Evolutionary conservation across 352 stramenopile genomes (phyloP).

Genomic region (Phytophthora tubulina): DNA sequence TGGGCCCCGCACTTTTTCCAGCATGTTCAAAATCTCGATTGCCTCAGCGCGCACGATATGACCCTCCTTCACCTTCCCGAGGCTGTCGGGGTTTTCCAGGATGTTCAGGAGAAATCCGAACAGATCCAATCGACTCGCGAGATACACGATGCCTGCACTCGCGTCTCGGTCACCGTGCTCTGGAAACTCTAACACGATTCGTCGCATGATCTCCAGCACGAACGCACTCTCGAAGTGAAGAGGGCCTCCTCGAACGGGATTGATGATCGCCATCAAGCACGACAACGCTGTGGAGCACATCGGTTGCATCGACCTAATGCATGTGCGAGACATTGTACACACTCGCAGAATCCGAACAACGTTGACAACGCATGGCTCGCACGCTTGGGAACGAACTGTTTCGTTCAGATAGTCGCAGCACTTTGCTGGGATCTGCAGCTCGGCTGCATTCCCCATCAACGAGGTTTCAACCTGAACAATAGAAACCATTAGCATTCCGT

Average conservation of each 20-base stretch:
- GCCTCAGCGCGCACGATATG: slow-evolving; percentile 72
- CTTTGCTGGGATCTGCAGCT: slow-evolving; percentile 71
- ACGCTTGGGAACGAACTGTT: slow-evolving; percentile 65
- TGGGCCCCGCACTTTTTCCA: slow-evolving; percentile 67
- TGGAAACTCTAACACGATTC: slow-evolving; percentile 73
- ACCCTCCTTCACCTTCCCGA: slow-evolving; percentile 72
- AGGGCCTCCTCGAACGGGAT: slow-evolving; percentile 54
- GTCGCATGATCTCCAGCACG: slow-evolving; percentile 78
- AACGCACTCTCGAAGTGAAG: slow-evolving; percentile 77
- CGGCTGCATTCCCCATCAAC: slow-evolving; percentile 61
- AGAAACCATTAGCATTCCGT: background rate
- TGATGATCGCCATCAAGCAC: slow-evolving; percentile 63
- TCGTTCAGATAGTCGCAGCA: slow-evolving; percentile 78
- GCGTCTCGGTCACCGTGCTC: slow-evolving; percentile 72
- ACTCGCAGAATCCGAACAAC: slow-evolving; percentile 77
- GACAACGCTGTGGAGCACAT: slow-evolving; percentile 66
- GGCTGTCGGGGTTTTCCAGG: slow-evolving; percentile 62
- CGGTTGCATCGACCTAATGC: slow-evolving; percentile 65
- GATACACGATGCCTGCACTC: slow-evolving; percentile 74
- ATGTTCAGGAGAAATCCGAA: slow-evolving; percentile 84
- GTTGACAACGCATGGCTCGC: slow-evolving; percentile 70
- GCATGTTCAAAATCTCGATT: slow-evolving; percentile 81
- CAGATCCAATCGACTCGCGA: slow-evolving; percentile 72
- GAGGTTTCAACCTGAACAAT: slow-evolving; percentile 67
- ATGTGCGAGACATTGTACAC: slow-evolving; percentile 63